phyloP scores from a whole-genome alignment of 257 asterid genomes.

The Lycium ferocissimum region DNA sequence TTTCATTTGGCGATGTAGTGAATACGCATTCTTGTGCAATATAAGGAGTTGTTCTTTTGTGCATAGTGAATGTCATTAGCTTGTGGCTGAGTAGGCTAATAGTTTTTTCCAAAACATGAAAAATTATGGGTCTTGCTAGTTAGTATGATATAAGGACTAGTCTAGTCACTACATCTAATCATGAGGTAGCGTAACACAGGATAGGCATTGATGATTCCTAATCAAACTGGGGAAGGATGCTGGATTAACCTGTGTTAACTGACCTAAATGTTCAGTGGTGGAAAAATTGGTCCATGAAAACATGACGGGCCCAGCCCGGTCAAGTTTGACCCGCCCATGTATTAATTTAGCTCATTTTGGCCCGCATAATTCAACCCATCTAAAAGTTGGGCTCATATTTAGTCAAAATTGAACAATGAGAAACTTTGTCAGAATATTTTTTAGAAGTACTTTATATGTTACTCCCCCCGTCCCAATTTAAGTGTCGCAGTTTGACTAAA shows the following conservation, averaged over 20 bases:
- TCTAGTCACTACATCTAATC: not conserved
- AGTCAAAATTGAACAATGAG: not conserved
- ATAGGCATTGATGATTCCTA: constrained; percentile 3
- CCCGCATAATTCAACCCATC: not conserved
- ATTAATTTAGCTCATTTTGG: not conserved
- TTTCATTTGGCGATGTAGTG: not conserved
- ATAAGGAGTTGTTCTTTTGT: not conserved
- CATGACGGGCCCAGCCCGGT: not conserved
- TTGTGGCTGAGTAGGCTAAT: not conserved
- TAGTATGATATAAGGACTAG: not conserved
- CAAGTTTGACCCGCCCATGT: not conserved
- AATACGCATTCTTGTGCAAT: not conserved
- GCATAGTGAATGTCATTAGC: not conserved
- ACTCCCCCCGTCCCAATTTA: too few relatives aligned
- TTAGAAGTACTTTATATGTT: not conserved
- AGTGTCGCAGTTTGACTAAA: too few relatives aligned
- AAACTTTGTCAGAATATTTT: not conserved
- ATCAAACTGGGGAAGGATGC: not conserved
- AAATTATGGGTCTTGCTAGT: not conserved
- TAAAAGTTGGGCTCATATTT: not conserved
- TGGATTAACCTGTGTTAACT: not conserved
- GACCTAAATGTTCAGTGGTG: not conserved
- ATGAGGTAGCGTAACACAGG: not conserved
- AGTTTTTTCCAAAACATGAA: not conserved
- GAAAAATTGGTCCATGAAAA: not conserved